These are phyloP conservation scores for Myxozyma neglecta DNA, from an alignment of 805 yeast genomes.

Conservation along the genomic window DNA sequence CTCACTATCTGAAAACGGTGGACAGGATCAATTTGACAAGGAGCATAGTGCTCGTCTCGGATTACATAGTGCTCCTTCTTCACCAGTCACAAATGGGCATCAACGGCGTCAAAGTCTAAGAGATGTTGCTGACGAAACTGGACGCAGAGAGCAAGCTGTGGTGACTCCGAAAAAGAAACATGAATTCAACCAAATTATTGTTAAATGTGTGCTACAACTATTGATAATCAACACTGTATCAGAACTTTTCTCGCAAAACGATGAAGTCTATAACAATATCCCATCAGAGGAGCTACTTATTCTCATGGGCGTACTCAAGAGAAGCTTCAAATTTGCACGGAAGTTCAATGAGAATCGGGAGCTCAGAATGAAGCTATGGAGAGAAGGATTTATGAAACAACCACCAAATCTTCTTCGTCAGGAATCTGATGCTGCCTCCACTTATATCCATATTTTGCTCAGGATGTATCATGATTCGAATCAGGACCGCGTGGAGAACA, in stretches of 20 bases:
- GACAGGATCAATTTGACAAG: constrained; percentile 17
- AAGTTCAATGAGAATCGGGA: constrained; percentile 87
- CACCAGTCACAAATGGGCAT: constrained; percentile 5
- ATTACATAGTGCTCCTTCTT: constrained; percentile 6
- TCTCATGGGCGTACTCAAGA: constrained; percentile 59
- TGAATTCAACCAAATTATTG: constrained; percentile 71
- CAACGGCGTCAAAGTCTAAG: not conserved
- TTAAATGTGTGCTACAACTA: constrained; percentile 87
- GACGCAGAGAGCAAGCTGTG: not conserved
- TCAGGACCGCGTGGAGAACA: constrained; percentile 50
- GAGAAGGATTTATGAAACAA: constrained; percentile 87
- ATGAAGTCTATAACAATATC: constrained; percentile 63
- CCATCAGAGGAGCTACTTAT: constrained; percentile 65
- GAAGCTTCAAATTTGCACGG: constrained; percentile 79
- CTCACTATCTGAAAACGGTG: constrained; percentile 2
- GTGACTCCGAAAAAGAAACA: constrained; percentile 46
- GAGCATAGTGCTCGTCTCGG: constrained; percentile 26
- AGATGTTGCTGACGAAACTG: not conserved
- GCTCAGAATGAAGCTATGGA: constrained; percentile 82
- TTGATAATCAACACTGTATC: constrained; percentile 82
- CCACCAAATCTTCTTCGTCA: constrained; percentile 89
- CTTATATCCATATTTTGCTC: constrained; percentile 76
- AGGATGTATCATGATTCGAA: constrained; percentile 68
- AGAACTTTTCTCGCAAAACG: constrained; percentile 63
- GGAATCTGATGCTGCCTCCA: constrained; percentile 87